Conservation (phyloP, 2,329 filamentous ascomycete species). For the Pseudopithomyces chartarum region DNA sequence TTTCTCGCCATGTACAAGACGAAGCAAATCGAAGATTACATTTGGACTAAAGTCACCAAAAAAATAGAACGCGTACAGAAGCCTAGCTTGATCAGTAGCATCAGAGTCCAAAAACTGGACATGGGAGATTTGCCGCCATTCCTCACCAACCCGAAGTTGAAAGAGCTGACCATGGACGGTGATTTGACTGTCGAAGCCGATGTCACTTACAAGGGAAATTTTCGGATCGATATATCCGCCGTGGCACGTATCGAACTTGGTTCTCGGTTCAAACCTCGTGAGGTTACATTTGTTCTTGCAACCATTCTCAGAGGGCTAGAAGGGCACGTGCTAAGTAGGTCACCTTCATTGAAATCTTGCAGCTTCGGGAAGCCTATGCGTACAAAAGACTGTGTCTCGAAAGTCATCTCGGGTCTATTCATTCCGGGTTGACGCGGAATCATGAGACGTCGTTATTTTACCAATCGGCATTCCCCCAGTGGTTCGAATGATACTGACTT, state of each 20-base stretch:
- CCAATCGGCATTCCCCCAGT: not conserved
- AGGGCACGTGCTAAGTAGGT: slow-evolving; percentile 69
- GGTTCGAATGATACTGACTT: not conserved
- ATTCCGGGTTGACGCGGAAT: not conserved
- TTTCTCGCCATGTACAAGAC: slow-evolving; percentile 91
- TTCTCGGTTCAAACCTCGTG: slow-evolving; percentile 82
- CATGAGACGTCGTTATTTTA: not conserved
- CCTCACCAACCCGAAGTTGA: slow-evolving; percentile 85
- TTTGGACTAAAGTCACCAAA: slow-evolving; percentile 87
- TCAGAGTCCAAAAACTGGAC: slow-evolving; percentile 81
- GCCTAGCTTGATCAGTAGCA: slow-evolving; percentile 84
- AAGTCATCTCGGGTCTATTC: not conserved
- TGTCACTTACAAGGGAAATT: slow-evolving; percentile 85
- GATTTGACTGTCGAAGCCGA: slow-evolving; percentile 88
- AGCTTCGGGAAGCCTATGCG: too few relatives aligned
- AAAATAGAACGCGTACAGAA: slow-evolving; percentile 95
- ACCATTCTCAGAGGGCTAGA: slow-evolving; percentile 84
- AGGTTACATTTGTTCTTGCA: slow-evolving; percentile 87
- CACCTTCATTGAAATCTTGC: too few relatives aligned
- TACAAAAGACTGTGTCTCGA: not conserved
- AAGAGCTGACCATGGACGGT: slow-evolving; percentile 88
- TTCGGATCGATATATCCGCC: slow-evolving; percentile 88
- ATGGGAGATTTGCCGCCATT: slow-evolving; percentile 86
- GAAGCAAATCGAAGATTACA: slow-evolving; percentile 74
- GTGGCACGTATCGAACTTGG: slow-evolving; percentile 91